Percentiles rank a stretch among this genome's conserved stretches.
phyloP scores from a whole-genome alignment of 2,329 filamentous ascomycete species.

The Aspergillus costaricaensis region DNA sequence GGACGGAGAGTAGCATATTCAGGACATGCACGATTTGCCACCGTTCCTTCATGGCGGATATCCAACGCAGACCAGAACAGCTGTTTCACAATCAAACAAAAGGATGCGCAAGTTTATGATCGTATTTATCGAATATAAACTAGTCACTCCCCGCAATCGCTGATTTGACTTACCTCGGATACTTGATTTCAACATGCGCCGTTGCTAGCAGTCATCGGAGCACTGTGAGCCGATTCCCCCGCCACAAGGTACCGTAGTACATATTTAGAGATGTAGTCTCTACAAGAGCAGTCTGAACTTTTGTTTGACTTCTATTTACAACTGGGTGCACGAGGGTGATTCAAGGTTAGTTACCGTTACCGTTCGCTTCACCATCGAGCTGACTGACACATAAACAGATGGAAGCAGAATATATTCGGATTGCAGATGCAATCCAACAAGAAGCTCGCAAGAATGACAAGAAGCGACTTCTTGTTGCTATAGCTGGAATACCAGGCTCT shows the following conservation, averaged over 20 bases:
- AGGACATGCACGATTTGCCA: neutral
- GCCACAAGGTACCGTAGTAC: neutral
- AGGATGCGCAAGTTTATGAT: too few species aligned
- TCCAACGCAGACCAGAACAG: neutral
- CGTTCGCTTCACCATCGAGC: neutral
- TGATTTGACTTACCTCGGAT: neutral
- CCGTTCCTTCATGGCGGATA: neutral
- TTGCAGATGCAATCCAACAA: conserved; percentile 22
- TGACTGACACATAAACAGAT: conserved; percentile 8
- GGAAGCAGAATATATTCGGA: conserved; percentile 25
- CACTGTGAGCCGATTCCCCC: neutral
- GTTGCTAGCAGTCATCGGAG: neutral
- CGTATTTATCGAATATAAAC: neutral
- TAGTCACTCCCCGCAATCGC: neutral
- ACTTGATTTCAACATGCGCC: neutral
- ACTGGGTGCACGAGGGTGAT: neutral
- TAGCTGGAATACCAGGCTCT: conserved; percentile 37
- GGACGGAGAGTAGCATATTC: neutral
- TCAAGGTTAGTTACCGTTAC: neutral
- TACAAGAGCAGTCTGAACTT: neutral
- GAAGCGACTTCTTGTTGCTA: conserved; percentile 28
- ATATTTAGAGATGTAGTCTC: neutral
- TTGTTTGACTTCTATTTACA: neutral
- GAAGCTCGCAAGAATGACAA: conserved; percentile 20
- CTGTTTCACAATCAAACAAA: neutral